Percentiles rank a stretch among this genome's conserved stretches.
Conservation (phyloP, 768 basidiomycete species). For the Mrakia gelida region DNA sequence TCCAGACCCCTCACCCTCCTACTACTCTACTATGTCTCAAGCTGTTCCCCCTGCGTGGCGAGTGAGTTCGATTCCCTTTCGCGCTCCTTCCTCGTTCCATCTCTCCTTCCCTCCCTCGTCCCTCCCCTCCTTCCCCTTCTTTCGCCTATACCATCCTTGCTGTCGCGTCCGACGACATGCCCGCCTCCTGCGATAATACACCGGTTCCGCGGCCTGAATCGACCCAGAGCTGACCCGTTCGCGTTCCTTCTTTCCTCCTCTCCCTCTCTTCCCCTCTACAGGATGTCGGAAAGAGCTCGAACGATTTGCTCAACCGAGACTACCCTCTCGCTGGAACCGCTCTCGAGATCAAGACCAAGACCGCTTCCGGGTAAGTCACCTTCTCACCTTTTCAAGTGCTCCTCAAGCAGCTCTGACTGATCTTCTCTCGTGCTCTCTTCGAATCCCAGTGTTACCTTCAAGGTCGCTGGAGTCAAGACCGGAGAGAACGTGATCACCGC, state of each 20-base stretch:
- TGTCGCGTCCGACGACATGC: no score
- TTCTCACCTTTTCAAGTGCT: constrained; percentile 48
- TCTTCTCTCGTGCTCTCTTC: no score
- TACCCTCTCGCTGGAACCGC: constrained; percentile 63
- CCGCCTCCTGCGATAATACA: no score
- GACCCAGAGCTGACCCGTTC: not conserved
- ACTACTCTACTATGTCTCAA: constrained; percentile 57
- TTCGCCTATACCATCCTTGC: no score
- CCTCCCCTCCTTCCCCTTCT: not conserved
- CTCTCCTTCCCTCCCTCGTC: not conserved
- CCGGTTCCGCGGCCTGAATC: no score
- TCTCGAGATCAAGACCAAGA: constrained; percentile 70
- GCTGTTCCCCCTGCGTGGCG: constrained; percentile 98
- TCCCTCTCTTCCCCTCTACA: no score
- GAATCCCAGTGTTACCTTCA: constrained; percentile 44
- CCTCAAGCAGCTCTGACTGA: no score
- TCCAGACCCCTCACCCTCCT: not conserved
- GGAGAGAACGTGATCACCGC: constrained; percentile 70
- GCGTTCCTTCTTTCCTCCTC: not conserved
- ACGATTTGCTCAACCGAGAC: constrained; percentile 89
- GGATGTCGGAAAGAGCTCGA: constrained; percentile 81
- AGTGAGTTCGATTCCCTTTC: constrained; percentile 49
- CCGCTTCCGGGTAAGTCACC: constrained; percentile 64
- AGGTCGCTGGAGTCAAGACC: constrained; percentile 74
- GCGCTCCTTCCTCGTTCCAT: no score